phyloP scores from a whole-genome alignment of 2,329 filamentous ascomycete genomes.

The Colletotrichum sp. region DNA sequence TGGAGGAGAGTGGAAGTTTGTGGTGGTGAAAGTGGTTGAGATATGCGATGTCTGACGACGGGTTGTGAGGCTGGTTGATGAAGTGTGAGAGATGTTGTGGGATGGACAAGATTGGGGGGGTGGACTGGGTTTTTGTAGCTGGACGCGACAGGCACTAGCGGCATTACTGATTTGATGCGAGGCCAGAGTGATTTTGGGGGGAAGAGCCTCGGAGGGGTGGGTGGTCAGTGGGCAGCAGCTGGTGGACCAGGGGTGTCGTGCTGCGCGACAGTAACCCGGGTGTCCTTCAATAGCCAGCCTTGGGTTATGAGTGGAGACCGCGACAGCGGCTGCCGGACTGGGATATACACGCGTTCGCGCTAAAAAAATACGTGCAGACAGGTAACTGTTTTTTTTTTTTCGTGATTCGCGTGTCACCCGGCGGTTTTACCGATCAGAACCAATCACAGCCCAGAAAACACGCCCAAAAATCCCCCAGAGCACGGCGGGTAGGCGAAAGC shows the following conservation, averaged over 20 bases:
- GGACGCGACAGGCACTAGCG: slow-evolving; percentile 54
- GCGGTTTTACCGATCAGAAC: not conserved
- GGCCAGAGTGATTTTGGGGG: slow-evolving; percentile 31
- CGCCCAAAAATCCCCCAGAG: not conserved
- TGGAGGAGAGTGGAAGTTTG: not conserved
- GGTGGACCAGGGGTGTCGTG: not conserved
- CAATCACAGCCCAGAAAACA: not conserved
- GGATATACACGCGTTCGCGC: slow-evolving; percentile 21
- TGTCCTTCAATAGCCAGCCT: not conserved
- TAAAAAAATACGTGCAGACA: slow-evolving; percentile 19
- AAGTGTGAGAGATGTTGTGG: slow-evolving; percentile 50
- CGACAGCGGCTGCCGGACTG: not conserved
- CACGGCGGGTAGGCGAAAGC: not conserved
- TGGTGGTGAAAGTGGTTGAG: slow-evolving; percentile 3
- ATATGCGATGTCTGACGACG: slow-evolving; percentile 23
- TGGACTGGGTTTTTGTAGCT: slow-evolving; percentile 65
- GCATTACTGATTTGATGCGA: slow-evolving; percentile 60
- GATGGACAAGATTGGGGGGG: slow-evolving; percentile 54
- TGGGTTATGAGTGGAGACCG: not conserved
- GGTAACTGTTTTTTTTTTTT: slow-evolving; percentile 7
- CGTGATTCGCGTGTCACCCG: not conserved
- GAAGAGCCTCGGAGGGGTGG: not conserved
- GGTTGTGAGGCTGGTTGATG: slow-evolving; percentile 35
- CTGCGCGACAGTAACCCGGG: not conserved
- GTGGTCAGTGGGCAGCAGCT: not conserved